Evolutionary conservation across 2,329 filamentous ascomycete genomes (phyloP).

Genomic region (Diaporthe batatas): DNA sequence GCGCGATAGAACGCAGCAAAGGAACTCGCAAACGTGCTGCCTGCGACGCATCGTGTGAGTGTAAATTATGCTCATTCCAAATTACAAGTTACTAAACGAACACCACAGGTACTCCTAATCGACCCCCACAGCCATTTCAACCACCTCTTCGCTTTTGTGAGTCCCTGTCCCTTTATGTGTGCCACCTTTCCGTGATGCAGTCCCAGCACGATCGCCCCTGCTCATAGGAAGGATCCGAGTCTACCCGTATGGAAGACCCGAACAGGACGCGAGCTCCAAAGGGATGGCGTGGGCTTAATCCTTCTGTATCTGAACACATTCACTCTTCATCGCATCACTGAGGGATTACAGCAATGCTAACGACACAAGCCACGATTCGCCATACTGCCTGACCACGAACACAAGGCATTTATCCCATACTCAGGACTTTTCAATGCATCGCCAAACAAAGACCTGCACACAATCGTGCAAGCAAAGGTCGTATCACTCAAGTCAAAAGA

Average conservation of each 20-base stretch:
- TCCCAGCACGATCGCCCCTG: not conserved
- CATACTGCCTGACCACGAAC: slow-evolving; percentile 57
- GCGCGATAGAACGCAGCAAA: slow-evolving; percentile 49
- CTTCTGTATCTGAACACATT: not conserved
- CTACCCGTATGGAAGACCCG: not conserved
- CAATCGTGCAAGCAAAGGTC: slow-evolving; percentile 52
- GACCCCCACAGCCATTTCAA: slow-evolving; percentile 65
- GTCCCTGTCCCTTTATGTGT: not conserved
- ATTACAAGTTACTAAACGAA: not conserved
- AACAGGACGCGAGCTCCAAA: no score
- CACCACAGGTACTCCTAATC: slow-evolving; percentile 54
- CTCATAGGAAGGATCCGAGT: not conserved
- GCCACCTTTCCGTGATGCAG: slow-evolving; percentile 4
- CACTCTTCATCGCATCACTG: not conserved
- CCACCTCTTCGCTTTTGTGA: slow-evolving; percentile 60
- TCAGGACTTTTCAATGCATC: slow-evolving; percentile 49
- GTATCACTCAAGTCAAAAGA: slow-evolving; percentile 50
- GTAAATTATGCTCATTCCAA: no score
- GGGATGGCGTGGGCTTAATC: no score
- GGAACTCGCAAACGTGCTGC: slow-evolving; percentile 55
- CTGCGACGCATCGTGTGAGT: slow-evolving; percentile 52
- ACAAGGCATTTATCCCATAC: slow-evolving; percentile 64
- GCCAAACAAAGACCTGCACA: slow-evolving; percentile 50
- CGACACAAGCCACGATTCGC: slow-evolving; percentile 56
- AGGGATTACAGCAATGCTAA: not conserved